Conservation (phyloP, 495 filamentous ascomycete genomes). For the Parachaetomium inaequale region DNA sequence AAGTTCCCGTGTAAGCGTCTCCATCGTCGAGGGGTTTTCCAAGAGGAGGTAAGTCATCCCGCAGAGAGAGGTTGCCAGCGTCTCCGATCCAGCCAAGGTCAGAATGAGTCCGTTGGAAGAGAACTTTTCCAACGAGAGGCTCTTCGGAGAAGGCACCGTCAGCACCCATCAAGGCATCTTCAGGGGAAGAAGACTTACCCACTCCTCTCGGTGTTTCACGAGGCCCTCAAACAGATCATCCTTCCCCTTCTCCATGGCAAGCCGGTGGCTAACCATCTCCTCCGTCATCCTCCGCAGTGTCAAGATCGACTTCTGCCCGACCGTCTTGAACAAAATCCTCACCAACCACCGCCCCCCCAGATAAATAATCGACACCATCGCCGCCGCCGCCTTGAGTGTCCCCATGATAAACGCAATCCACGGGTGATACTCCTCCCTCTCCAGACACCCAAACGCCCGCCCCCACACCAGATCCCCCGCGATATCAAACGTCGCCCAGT, state of each 20-base stretch:
- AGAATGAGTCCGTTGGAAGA: conserved; percentile 17
- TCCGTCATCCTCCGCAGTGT: conserved; percentile 3
- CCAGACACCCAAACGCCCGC: conserved; percentile 50
- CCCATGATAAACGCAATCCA: conserved; percentile 35
- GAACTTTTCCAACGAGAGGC: conserved; percentile 7
- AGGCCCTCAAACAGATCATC: conserved; percentile 42
- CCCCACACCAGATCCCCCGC: conserved; percentile 53
- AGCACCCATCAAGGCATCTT: background rate
- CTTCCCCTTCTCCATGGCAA: conserved; percentile 29
- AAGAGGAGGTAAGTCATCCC: conserved; percentile 49
- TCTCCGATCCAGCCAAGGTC: conserved; percentile 43
- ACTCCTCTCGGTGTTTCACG: conserved; percentile 32
- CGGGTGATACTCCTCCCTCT: conserved; percentile 28
- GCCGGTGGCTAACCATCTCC: conserved; percentile 28
- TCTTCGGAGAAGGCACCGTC: background rate
- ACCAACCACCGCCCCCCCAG: conserved; percentile 19
- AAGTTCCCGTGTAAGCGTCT: conserved; percentile 47
- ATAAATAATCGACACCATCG: conserved; percentile 29
- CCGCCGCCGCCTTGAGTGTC: conserved; percentile 23
- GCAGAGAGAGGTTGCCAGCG: conserved; percentile 51
- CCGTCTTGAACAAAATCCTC: background rate
- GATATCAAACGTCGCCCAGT: conserved; percentile 51
- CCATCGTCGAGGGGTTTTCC: conserved; percentile 38
- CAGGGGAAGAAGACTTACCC: conserved; percentile 10
- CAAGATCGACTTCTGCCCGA: conserved; percentile 5